phyloP scores from a whole-genome alignment of 2,329 filamentous ascomycete genomes.

The Xenosphaeropsis pyriputrescens region DNA sequence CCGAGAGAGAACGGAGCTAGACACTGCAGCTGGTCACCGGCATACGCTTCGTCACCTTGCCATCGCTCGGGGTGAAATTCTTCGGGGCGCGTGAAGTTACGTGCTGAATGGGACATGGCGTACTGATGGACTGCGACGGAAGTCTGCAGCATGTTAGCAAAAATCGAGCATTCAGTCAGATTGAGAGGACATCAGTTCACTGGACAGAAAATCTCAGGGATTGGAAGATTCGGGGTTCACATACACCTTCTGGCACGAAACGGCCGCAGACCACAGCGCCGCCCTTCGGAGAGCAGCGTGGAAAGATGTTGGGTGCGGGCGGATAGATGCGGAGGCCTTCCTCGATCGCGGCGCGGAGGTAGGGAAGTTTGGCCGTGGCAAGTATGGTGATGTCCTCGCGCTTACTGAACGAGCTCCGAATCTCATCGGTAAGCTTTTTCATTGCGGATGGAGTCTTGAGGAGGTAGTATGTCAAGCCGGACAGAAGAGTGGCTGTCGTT shows the following conservation, averaged over 20 bases:
- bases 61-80: conserved; percentile 3
- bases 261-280: neutral
- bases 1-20: too few species aligned
- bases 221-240: too few species aligned
- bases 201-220: too few species aligned
- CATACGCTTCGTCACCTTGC: neutral
- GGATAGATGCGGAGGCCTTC: conserved; percentile 20
- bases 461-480: conserved; percentile 22
- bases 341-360: conserved; percentile 7
- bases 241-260: neutral
- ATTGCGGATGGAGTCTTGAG: conserved; percentile 21
- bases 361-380: conserved; percentile 4
- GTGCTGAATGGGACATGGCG: too few species aligned
- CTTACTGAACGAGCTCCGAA: conserved; percentile 22
- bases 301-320: conserved; percentile 4
- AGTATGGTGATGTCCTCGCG: conserved; percentile 9
- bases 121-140: too few species aligned
- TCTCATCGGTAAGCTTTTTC: conserved; percentile 23
- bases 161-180: too few species aligned
- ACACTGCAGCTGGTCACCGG: too few species aligned
- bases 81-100: conserved; percentile 2
- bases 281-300: neutral
- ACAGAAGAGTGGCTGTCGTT: conserved; percentile 1
- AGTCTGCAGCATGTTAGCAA: too few species aligned
- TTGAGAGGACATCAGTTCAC: too few species aligned